A percentile compares a stretch with the other conserved stretches of the same genome.
Evolutionary conservation across 148 eudicot species (phyloP).

Genomic region (Heliamphora exappendiculata): DNA sequence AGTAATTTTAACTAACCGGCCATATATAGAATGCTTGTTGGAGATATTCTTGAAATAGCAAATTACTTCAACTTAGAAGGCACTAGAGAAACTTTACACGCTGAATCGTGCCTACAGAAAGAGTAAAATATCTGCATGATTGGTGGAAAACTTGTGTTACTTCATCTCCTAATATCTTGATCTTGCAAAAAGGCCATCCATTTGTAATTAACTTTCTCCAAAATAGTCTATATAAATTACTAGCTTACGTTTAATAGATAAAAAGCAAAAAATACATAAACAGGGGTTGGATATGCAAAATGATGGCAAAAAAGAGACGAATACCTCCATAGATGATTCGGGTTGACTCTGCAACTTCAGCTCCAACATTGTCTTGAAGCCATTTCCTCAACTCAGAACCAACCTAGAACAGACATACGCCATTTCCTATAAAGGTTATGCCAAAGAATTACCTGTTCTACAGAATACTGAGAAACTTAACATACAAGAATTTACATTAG

Average conservation of each 20-base stretch:
- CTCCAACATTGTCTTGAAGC: constrained; percentile 50
- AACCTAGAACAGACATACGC: no score
- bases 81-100: background rate
- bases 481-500: background rate
- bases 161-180: background rate
- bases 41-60: no score
- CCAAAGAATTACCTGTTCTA: constrained; percentile 58
- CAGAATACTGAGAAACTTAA: background rate
- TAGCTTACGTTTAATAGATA: background rate
- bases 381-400: constrained; percentile 79
- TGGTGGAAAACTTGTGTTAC: no score
- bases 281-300: background rate
- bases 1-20: no score
- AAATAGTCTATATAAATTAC: background rate
- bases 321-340: constrained; percentile 95
- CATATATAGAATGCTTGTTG: no score
- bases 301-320: background rate
- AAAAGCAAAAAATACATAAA: background rate
- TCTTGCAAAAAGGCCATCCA: no score
- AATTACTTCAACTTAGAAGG: background rate
- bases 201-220: background rate
- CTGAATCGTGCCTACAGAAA: background rate
- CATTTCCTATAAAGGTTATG: no score
- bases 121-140: no score
- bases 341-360: constrained; percentile 73